Base-by-base conservation (phyloP, 2,329 filamentous ascomycete genomes). In the Talaromyces albobiverticillius region DNA sequence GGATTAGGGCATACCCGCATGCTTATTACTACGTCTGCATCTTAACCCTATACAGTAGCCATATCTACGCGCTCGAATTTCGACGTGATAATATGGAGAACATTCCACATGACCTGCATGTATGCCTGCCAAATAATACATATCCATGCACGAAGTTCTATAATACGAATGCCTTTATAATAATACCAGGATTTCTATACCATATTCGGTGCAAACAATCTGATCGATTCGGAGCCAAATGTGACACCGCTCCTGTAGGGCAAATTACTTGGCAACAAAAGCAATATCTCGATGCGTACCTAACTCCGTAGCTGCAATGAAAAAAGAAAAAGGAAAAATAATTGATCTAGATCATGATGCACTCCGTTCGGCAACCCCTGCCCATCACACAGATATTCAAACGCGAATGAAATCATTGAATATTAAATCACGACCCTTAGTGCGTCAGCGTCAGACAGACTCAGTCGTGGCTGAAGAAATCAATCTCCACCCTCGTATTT, bases 1-100 rank as follows among this genome's bases (percentile, higher is more conserved):
- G 16, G 22, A 41, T 42, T 20, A 51, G 47, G 47, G 36, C n/a
- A 42, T 50, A 51, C 48, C 47, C 48, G 38, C 38, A 51, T 51
- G 48, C 38, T 43, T 43, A 51, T 7, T 4, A 22, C 36, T 18
- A 4, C 16, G n/a, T 36, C 32, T 36, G 25, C 25, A n/a, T n/a
- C n/a, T n/a, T n/a, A n/a, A n/a, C n/a, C n/a, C n/a, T n/a, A n/a
- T n/a, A n/a, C n/a, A n/a, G n/a, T n/a, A n/a, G n/a, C n/a, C n/a
- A n/a, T n/a, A n/a, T n/a, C n/a, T n/a, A n/a, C n/a, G n/a, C n/a
- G n/a, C n/a, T n/a, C n/a, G n/a, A n/a, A n/a, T n/a, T n/a, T n/a
- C n/a, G n/a, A n/a, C n/a, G n/a, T n/a, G n/a, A n/a, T n/a, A n/a
- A n/a, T n/a, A n/a, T n/a, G n/a, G n/a, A n/a, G n/a, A n/a, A n/a